phyloP scores from a whole-genome alignment of 2,329 filamentous ascomycete species.

The Pyricularia sp. region DNA sequence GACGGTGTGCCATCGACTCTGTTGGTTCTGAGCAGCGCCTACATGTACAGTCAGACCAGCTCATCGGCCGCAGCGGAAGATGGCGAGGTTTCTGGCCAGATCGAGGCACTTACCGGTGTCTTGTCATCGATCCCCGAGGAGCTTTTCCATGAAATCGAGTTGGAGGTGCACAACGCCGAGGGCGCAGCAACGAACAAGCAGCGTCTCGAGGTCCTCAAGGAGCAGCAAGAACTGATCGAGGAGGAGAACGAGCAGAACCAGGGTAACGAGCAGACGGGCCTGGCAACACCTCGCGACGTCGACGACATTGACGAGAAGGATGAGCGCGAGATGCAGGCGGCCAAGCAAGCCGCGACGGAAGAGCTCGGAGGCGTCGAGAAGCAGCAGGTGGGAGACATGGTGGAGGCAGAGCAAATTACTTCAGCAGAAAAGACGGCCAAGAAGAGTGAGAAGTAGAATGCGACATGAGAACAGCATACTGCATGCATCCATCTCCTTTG shows the following conservation, averaged over 20 bases:
- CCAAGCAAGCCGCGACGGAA: constrained; percentile 25
- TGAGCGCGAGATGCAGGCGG: constrained; percentile 49
- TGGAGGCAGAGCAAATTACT: constrained; percentile 41
- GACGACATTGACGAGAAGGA: constrained; percentile 96
- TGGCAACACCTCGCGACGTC: constrained; percentile 70
- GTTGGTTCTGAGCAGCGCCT: constrained; percentile 91
- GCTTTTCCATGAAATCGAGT: constrained; percentile 97
- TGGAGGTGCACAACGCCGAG: constrained; percentile 94
- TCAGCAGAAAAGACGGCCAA: constrained; percentile 32
- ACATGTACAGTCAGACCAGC: constrained; percentile 73
- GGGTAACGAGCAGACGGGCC: constrained; percentile 65
- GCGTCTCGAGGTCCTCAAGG: constrained; percentile 93
- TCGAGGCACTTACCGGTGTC: constrained; percentile 86
- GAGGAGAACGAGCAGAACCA: constrained; percentile 93
- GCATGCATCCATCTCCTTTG: constrained; percentile 6
- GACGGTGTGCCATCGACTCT: constrained; percentile 95
- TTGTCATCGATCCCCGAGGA: constrained; percentile 94
- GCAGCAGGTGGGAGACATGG: constrained; percentile 42
- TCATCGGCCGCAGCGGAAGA: constrained; percentile 30
- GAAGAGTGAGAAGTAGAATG: constrained; percentile 15
- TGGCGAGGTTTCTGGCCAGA: constrained; percentile 80
- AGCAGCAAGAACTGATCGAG: constrained; percentile 95
- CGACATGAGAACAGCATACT: not conserved
- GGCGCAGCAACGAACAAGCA: constrained; percentile 98
- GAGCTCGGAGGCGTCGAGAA: constrained; percentile 24